Conservation (phyloP, 108 stramenopile species). For the Chaetoceros muelleri region DNA sequence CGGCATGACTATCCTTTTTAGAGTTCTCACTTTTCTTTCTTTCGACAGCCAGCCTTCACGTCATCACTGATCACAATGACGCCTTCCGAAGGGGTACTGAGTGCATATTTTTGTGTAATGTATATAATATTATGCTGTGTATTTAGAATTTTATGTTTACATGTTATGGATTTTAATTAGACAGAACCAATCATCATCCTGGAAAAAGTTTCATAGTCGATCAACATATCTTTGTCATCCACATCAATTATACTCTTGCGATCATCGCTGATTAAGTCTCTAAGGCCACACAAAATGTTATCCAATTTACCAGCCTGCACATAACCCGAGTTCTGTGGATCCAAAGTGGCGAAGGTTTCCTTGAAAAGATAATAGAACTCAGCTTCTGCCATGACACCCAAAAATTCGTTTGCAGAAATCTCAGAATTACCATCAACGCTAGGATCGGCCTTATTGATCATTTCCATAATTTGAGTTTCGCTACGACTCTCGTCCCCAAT, state of each 20-base stretch:
- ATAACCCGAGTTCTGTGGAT: slow-evolving; percentile 58
- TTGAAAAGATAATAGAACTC: slow-evolving; percentile 76
- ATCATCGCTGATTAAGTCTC: slow-evolving; percentile 78
- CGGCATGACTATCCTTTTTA: too few species aligned
- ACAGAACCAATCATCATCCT: slow-evolving; percentile 59
- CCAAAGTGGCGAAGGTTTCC: slow-evolving; percentile 66
- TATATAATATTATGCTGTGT: background rate
- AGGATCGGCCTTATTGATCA: slow-evolving; percentile 56
- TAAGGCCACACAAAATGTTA: slow-evolving; percentile 59
- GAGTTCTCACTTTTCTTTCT: too few species aligned
- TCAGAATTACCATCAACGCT: slow-evolving; percentile 39
- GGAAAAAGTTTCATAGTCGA: slow-evolving; percentile 79
- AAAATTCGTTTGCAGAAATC: slow-evolving; percentile 51
- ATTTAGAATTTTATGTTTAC: background rate
- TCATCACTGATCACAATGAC: too few species aligned
- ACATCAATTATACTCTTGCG: slow-evolving; percentile 77
- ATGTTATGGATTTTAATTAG: background rate
- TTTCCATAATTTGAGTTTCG: slow-evolving; percentile 32
- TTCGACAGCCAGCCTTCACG: too few species aligned
- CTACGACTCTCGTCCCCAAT: slow-evolving; percentile 37
- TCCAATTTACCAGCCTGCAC: slow-evolving; percentile 63
- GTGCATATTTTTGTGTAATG: background rate
- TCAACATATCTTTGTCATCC: slow-evolving; percentile 74
- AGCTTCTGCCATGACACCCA: slow-evolving; percentile 83
- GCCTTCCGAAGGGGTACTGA: too few species aligned